Evolutionary conservation across 768 basidiomycete genomes (phyloP), one percentile per base, ranked within the genome.

Genomic region (Mycena rosella): DNA sequence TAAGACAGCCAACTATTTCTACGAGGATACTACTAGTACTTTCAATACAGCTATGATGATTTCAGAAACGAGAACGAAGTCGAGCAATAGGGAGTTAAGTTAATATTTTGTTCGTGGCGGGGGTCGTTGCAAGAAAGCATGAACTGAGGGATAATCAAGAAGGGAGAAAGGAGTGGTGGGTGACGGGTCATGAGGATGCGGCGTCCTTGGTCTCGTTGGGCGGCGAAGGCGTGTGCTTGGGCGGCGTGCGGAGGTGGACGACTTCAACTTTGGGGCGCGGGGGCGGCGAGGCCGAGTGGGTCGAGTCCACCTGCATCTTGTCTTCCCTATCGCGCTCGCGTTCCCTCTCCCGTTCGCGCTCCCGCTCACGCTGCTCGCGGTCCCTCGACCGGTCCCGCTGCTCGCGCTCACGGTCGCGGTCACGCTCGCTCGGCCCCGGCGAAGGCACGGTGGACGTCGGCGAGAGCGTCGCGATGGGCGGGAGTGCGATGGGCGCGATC

Each of bases 381-480:
- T 52, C 48, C 14, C 65, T 29, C 13, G n/a, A n/a, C n/a, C n/a
- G n/a, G n/a, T n/a, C n/a, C n/a, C n/a, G n/a, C n/a, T n/a, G n/a
- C 17, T 40, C 34, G 34, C 34, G 38, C 38, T 8, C n/a, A n/a
- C n/a, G 73, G 29, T 81, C 79, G 30, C 60, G 57, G n/a, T 81
- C 80, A n/a, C 63, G 68, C 11, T 65, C 63, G 1, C 24, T 75
- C 70, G 40, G 72, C n/a, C 77, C 75, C 11, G 89, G 88, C 15
- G 88, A 88, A 18, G 87, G 84, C 18, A 85, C 84, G 5, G 85
- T 85, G 15, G 89, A 88, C 8, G 86, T 76, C 3, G 91, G 89
- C 9, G 91, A 88, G 26, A 93, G 78, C 9, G 90, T 91, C 26
- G 89, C 85, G 67, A 93, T 92, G 0, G 91, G 90, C 53, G 92